Evolutionary conservation across 176 grass and related monocot species (phyloP), one percentile per base, ranked within the genome.

Genomic region (Cymbopogon citratus): DNA sequence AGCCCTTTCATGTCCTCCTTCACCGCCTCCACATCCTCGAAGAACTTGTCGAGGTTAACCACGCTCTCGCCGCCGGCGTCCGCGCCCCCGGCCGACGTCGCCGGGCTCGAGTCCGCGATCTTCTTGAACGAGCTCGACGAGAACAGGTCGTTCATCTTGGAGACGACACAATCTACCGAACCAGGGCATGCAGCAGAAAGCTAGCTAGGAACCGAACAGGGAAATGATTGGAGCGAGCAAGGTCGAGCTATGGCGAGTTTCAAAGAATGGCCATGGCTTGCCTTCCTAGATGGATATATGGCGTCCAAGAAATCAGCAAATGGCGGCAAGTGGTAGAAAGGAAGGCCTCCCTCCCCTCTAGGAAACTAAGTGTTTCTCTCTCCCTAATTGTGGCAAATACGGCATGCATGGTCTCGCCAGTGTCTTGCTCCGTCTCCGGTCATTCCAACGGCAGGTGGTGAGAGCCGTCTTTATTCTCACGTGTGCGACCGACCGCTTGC

Each of bases 141-240:
- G 86, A 98, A 94, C 4, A 98, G 87, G 69, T 98, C 92, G 87
- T 98, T 98, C 95, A 98, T 98, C 65, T 83, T 88, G 79, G 6
- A 43, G 14, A 31, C 41, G 6, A 2, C 23, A 14, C 26, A 15
- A 63, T 63, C 5, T 29, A 28, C 60, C 25, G 5, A n/a, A n/a
- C n/a, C n/a, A n/a, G 12, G 23, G 26, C 11, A 2, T 4, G 59
- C 59, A 63, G 26, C 12, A 15, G 59, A 25, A 59, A 10, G n/a
- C n/a, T 0, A 5, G 11, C n/a, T 0, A 5, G 11, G 16, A 29
- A 12, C 9, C 8, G 41, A 57, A 9, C 18, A 19, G 5, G 13
- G 6, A 51, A 24, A 33, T 6, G 5, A n/a, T n/a, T n/a, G n/a
- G n/a, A n/a, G n/a, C n/a, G 31, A 33, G 31, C 31, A 33, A 33